These are phyloP conservation scores for Oenanthe sinensis DNA, from an alignment of 129 eudicot genomes.

Conservation along the genomic window DNA sequence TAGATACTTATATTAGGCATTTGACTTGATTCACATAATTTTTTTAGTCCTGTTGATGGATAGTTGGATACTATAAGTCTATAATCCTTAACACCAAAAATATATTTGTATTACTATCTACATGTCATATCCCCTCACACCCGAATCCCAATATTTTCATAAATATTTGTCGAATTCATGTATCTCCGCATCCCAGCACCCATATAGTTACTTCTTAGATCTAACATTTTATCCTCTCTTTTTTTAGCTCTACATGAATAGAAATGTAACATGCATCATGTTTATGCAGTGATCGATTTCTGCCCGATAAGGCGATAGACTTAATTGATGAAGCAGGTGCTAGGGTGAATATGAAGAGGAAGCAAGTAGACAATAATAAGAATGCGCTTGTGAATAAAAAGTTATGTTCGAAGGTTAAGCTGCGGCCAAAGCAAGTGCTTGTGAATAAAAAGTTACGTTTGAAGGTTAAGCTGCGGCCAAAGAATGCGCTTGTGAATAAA, in stretches of 20 bases:
- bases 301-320: constrained; percentile 11
- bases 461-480: no score
- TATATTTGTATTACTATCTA: no score
- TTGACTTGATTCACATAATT: no score
- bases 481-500: neutral
- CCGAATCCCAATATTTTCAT: no score
- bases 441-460: no score
- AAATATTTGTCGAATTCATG: neutral
- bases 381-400: neutral
- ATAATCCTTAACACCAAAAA: no score
- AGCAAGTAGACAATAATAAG: neutral
- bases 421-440: neutral
- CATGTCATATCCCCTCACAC: no score
- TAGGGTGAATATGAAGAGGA: neutral
- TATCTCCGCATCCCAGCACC: no score
- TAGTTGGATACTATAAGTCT: no score
- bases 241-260: neutral
- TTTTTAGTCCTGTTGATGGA: no score
- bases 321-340: constrained; percentile 12
- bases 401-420: neutral
- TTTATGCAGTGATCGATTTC: constrained; percentile 2
- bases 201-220: no score
- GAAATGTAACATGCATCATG: neutral
- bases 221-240: neutral
- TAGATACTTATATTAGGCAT: no score